Base-by-base conservation (phyloP, 1,284 basidiomycete genomes). In the Thelephora terrestris region DNA sequence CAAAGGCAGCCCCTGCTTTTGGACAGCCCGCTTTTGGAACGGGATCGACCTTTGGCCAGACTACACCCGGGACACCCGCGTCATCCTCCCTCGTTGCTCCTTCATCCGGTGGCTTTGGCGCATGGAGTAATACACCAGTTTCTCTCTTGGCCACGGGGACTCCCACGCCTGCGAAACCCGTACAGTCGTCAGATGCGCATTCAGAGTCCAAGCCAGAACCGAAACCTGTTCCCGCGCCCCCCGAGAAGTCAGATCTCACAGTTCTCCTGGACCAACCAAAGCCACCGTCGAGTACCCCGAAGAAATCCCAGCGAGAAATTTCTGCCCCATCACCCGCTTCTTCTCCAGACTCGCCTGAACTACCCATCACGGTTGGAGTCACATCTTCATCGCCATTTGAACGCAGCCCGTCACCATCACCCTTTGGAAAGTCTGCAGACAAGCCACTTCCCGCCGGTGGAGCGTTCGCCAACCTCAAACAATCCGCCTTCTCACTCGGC, bases 1-100 rank as follows among this genome's bases (percentile, higher is more conserved):
- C 54, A 27, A 45, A 45, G 27, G 45, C 57, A 37, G 29, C 49
- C 23, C 47, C 64, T 29, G 50, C 51, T 1, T 66, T 68, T 48
- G 59, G 65, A 10, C 61, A 66, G 51, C 50, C 66, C 18, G 47
- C 58, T 2, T 67, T 69, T 38, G 68, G 63, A 1, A 63, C 65
- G 17, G 6, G n/a, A 51, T 52, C 71, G 18, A 54, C 60, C 3
- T 67, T 72, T 46, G 62, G 67, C 7, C 62, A 66, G 46, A 47
- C 64, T 10, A 57, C 59, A 17, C 61, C 63, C 43, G 62, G 62
- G 50, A 56, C 55, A 16, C 55, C 55, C 9, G 34, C 47, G 10
- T 47, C 50, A 25, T 46, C 54, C 2, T 42, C 54, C 4, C 20
- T 48, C 32, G 43, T 46, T 5, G 34, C 51, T 7, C 47, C 49